These are phyloP conservation scores for Tricladium varicosporioides DNA, from an alignment of 2,329 filamentous ascomycete species.

Conservation along the genomic window DNA sequence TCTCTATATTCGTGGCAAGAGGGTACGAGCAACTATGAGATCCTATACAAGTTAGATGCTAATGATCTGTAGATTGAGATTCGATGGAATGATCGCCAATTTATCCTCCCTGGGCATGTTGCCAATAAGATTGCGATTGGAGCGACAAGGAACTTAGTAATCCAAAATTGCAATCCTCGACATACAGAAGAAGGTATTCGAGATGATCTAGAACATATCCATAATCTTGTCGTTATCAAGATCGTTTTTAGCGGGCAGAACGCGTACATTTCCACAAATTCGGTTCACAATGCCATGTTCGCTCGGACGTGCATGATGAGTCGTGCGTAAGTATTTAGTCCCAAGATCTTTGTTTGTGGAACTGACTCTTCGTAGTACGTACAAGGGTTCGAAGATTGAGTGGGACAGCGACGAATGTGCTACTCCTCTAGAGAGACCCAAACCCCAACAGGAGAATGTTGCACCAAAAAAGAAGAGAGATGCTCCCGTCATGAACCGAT, in stretches of 20 bases:
- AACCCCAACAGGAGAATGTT: slow-evolving; percentile 27
- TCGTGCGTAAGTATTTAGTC: slow-evolving; percentile 14
- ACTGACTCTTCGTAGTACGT: slow-evolving; percentile 46
- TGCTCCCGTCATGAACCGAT: slow-evolving; percentile 54
- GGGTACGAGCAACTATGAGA: slow-evolving; percentile 46
- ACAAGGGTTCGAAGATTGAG: slow-evolving; percentile 68
- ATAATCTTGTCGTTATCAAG: slow-evolving; percentile 70
- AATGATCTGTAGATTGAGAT: slow-evolving; percentile 55
- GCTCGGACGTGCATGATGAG: slow-evolving; percentile 78
- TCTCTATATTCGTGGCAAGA: slow-evolving; percentile 66
- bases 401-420: slow-evolving; percentile 74
- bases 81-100: slow-evolving; percentile 70
- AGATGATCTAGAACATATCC: slow-evolving; percentile 77
- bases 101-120: slow-evolving; percentile 60
- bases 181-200: slow-evolving; percentile 65
- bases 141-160: slow-evolving; percentile 71
- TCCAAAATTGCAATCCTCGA: slow-evolving; percentile 55
- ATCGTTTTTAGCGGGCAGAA: slow-evolving; percentile 57
- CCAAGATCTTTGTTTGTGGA: slow-evolving; percentile 8
- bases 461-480: slow-evolving; percentile 39
- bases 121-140: slow-evolving; percentile 62
- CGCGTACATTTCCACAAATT: slow-evolving; percentile 73
- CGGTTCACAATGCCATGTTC: slow-evolving; percentile 71
- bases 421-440: slow-evolving; percentile 29
- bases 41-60: neutral